These are phyloP conservation scores for Kluyveromyces lactis DNA, from an alignment of 805 yeast species.

Conservation along the genomic window DNA sequence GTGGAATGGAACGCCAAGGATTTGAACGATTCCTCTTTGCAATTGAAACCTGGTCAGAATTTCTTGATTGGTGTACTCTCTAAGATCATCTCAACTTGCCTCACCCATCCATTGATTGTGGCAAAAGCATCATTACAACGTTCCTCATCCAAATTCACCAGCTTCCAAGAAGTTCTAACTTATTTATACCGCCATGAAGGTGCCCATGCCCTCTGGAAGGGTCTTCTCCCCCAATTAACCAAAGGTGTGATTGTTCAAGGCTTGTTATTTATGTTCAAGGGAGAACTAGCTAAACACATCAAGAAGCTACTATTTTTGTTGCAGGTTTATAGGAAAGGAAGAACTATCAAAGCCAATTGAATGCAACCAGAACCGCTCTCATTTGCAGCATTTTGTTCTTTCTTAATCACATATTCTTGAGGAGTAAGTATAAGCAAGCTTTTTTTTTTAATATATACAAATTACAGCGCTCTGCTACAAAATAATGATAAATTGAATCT, in stretches of 20 bases:
- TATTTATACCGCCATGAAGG: conserved; percentile 62
- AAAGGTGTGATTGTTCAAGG: conserved; percentile 86
- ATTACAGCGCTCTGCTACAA: too few species aligned
- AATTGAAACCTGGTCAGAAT: conserved; percentile 53
- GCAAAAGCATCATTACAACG: conserved; percentile 75
- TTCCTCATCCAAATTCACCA: conserved; percentile 38
- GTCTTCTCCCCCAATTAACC: conserved; percentile 67
- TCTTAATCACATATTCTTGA: background rate
- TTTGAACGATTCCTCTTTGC: conserved; percentile 17
- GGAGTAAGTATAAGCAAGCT: too few species aligned
- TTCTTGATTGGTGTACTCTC: conserved; percentile 72
- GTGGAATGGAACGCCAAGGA: conserved; percentile 4
- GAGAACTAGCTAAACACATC: conserved; percentile 39
- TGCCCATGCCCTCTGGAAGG: conserved; percentile 61
- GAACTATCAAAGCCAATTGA: background rate
- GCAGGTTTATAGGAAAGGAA: background rate
- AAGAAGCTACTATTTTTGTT: conserved; percentile 15
- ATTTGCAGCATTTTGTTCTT: too few species aligned
- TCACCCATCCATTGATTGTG: conserved; percentile 79
- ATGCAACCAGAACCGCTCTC: too few species aligned
- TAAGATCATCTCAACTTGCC: conserved; percentile 69
- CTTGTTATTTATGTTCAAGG: conserved; percentile 71
- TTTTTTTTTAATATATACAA: too few species aligned
- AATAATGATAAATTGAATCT: too few species aligned
- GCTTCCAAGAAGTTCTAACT: conserved; percentile 55